phyloP scores from a whole-genome alignment of 805 yeast genomes.

The Barnettozyma siamensis region DNA sequence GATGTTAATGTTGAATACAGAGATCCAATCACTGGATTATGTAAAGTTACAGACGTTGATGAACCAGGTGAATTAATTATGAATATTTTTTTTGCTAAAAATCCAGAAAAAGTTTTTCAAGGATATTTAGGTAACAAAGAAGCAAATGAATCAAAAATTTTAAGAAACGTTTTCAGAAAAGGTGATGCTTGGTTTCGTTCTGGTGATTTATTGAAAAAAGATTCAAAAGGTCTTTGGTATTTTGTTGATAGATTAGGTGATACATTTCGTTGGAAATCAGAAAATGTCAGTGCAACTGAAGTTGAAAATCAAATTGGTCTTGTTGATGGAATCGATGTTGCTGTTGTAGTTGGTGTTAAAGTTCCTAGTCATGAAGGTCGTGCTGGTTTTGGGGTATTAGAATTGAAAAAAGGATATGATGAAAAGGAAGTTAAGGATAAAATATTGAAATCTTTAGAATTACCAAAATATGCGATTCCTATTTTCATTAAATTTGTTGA shows the following conservation, averaged over 20 bases:
- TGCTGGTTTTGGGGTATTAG: slow-evolving; percentile 83
- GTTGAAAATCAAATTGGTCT: slow-evolving; percentile 69
- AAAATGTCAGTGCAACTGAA: slow-evolving; percentile 89
- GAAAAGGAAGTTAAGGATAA: slow-evolving; percentile 31
- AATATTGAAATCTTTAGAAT: slow-evolving; percentile 35
- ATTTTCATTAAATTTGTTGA: slow-evolving; percentile 66
- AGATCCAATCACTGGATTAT: slow-evolving; percentile 58
- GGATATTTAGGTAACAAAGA: slow-evolving; percentile 79
- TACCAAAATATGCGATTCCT: slow-evolving; percentile 87
- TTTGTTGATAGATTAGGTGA: slow-evolving; percentile 93
- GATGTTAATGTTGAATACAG: slow-evolving; percentile 70
- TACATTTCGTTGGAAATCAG: slow-evolving; percentile 95
- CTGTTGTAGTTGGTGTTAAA: slow-evolving; percentile 82
- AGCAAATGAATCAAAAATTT: slow-evolving; percentile 74
- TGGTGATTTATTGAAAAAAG: slow-evolving; percentile 75
- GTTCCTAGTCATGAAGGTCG: slow-evolving; percentile 90
- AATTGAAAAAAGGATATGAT: slow-evolving; percentile 34
- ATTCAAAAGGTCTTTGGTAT: slow-evolving; percentile 62
- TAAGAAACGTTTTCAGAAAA: slow-evolving; percentile 65
- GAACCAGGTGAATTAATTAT: slow-evolving; percentile 88
- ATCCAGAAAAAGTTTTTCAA: slow-evolving; percentile 74
- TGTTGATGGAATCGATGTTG: slow-evolving; percentile 42
- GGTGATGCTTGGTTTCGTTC: slow-evolving; percentile 92
- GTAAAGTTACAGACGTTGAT: slow-evolving; percentile 45
- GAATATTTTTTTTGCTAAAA: slow-evolving; percentile 57